Conservation (phyloP, 495 filamentous ascomycete genomes). For the Clavariopsis aquatica region DNA sequence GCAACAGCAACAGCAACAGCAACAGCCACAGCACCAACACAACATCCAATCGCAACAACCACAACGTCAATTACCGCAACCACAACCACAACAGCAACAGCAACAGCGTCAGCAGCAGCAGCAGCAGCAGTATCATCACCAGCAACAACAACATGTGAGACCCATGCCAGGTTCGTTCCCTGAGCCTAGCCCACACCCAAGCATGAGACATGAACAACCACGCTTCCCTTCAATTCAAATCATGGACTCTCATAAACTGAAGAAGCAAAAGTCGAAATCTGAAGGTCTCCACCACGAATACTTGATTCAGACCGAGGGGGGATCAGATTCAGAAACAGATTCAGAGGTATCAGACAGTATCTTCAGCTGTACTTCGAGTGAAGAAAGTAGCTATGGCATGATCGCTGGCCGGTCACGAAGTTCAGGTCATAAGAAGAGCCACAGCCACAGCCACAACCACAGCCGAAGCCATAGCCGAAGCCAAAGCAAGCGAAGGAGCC, state of each 20-base stretch:
- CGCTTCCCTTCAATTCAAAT: background rate
- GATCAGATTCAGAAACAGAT: background rate
- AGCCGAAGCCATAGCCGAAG: background rate
- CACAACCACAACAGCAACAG: background rate
- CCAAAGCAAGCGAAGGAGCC: background rate
- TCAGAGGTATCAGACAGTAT: background rate
- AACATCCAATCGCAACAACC: constrained; percentile 8
- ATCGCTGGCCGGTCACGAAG: background rate
- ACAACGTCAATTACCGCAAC: background rate
- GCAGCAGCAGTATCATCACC: constrained; percentile 3
- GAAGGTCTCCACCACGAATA: background rate
- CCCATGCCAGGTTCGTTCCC: constrained; percentile 16
- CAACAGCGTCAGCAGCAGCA: background rate
- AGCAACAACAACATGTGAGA: constrained; percentile 1
- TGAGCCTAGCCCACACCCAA: constrained; percentile 1
- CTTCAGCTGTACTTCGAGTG: background rate
- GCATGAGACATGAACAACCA: background rate
- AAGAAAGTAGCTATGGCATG: background rate
- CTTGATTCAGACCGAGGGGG: background rate
- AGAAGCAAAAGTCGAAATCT: constrained; percentile 9
- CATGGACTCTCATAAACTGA: background rate
- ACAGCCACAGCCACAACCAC: background rate
- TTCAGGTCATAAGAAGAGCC: background rate
- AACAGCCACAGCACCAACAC: background rate
- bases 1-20: background rate